Conservation (phyloP, 2,329 filamentous ascomycete species). For the Exophiala oligosperma region DNA sequence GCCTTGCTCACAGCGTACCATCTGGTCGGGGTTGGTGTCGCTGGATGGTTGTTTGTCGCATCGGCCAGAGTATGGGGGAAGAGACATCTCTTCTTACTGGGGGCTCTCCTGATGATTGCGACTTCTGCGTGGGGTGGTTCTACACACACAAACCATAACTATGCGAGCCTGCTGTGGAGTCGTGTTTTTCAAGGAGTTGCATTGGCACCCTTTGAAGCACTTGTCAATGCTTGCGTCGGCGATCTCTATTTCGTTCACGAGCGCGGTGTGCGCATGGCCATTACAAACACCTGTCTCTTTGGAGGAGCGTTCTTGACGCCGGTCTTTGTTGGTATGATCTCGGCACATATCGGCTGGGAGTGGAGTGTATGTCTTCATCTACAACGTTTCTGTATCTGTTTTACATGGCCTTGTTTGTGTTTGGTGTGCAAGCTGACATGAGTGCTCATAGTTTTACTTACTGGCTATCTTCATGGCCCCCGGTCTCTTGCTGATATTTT, state of each 20-base stretch:
- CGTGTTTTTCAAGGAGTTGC: slow-evolving; percentile 84
- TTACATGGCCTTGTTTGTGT: slow-evolving; percentile 30
- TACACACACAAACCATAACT: slow-evolving; percentile 58
- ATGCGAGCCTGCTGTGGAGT: slow-evolving; percentile 72
- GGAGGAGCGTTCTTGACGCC: slow-evolving; percentile 76
- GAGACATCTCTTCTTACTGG: slow-evolving; percentile 80
- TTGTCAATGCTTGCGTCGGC: slow-evolving; percentile 85
- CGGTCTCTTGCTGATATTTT: slow-evolving; percentile 69
- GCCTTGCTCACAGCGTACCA: slow-evolving; percentile 86
- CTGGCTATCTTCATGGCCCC: slow-evolving; percentile 78
- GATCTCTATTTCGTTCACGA: slow-evolving; percentile 90
- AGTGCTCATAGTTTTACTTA: slow-evolving; percentile 71
- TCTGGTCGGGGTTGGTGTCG: slow-evolving; percentile 76
- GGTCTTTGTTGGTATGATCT: slow-evolving; percentile 66
- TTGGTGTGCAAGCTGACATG: slow-evolving; percentile 64
- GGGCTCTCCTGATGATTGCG: slow-evolving; percentile 69
- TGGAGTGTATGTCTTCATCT: slow-evolving; percentile 20
- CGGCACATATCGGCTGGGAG: slow-evolving; percentile 26
- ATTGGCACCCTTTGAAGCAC: slow-evolving; percentile 82
- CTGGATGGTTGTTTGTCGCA: slow-evolving; percentile 82
- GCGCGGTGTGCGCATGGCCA: slow-evolving; percentile 76
- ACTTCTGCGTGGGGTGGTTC: slow-evolving; percentile 78
- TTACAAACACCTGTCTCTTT: slow-evolving; percentile 70
- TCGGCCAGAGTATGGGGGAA: slow-evolving; percentile 91
- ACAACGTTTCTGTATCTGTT: slow-evolving; percentile 37